Percentiles rank a stretch among this genome's conserved stretches.
Conservation (phyloP, 352 stramenopile species). For the Ophiocytium majus region DNA sequence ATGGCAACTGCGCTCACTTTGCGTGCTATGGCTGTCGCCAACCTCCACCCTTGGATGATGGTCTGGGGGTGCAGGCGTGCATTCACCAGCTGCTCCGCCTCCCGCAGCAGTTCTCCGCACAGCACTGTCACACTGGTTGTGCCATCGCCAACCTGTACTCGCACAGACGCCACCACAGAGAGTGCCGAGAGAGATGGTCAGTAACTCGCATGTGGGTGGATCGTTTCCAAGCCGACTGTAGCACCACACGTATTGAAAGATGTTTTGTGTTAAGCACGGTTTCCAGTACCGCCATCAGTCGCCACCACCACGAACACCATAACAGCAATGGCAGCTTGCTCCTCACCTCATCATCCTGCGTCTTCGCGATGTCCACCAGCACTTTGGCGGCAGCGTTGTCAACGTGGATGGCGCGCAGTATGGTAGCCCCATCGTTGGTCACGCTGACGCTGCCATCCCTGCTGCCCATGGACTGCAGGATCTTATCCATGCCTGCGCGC, state of each 20-base stretch:
- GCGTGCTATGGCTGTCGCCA: slow-evolving; percentile 82
- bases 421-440: slow-evolving; percentile 98
- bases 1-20: too few species aligned
- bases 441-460: slow-evolving; percentile 75
- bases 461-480: slow-evolving; percentile 85
- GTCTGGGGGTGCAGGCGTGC: slow-evolving; percentile 88
- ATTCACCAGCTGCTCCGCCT: slow-evolving; percentile 88
- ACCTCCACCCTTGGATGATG: slow-evolving; percentile 95
- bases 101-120: slow-evolving; percentile 91
- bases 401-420: slow-evolving; percentile 92
- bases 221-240: too few species aligned
- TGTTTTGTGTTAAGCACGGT: too few species aligned
- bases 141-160: slow-evolving; percentile 90
- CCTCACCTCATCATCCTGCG: slow-evolving; percentile 64
- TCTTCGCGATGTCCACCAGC: slow-evolving; percentile 97
- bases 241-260: too few species aligned
- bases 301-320: too few species aligned
- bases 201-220: neutral
- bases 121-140: slow-evolving; percentile 83
- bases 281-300: too few species aligned
- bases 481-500: slow-evolving; percentile 94
- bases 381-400: slow-evolving; percentile 98
- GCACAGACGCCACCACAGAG: too few species aligned
- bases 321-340: slow-evolving; percentile 1
- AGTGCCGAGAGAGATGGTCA: too few species aligned